These are phyloP conservation scores for Pleurotus tuoliensis DNA, from an alignment of 768 basidiomycete species.

Conservation along the genomic window DNA sequence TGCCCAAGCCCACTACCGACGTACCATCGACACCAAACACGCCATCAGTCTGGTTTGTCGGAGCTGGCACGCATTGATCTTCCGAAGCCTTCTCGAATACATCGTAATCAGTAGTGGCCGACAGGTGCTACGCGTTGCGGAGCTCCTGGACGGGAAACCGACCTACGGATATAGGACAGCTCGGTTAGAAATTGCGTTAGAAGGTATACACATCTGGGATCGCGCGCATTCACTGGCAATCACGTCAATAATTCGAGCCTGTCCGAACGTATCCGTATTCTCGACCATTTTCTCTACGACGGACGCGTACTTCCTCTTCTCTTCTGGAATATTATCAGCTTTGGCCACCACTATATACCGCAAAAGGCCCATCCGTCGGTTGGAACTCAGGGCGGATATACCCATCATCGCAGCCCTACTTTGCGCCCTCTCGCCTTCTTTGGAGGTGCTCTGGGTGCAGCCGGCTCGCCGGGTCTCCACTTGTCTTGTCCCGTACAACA, in stretches of 20 bases:
- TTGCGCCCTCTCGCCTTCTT: constrained; percentile 5
- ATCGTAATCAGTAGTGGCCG: constrained; percentile 17
- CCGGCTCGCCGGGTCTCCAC: constrained; percentile 8
- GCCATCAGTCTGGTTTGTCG: constrained; percentile 18
- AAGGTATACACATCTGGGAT: constrained; percentile 18
- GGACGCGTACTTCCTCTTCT: constrained; percentile 11
- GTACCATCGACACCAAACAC: constrained; percentile 17
- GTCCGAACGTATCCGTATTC: constrained; percentile 21
- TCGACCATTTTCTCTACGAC: constrained; percentile 18
- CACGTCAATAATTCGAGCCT: constrained; percentile 16
- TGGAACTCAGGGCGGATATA: constrained; percentile 17
- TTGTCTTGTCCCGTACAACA: not conserved
- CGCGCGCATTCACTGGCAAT: constrained; percentile 16
- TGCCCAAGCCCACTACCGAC: constrained; percentile 13
- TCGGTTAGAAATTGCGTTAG: constrained; percentile 22
- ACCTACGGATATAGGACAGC: constrained; percentile 14
- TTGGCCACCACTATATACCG: constrained; percentile 8
- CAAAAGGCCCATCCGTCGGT: constrained; percentile 14
- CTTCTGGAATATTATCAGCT: constrained; percentile 1
- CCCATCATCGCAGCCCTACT: constrained; percentile 9
- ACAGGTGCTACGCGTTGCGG: constrained; percentile 15
- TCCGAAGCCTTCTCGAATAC: constrained; percentile 16
- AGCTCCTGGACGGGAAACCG: constrained; percentile 4
- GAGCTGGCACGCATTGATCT: constrained; percentile 16
- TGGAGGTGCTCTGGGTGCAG: constrained; percentile 21